Conservation (phyloP, 2,329 filamentous ascomycete species). For the Penicillium concentricum region DNA sequence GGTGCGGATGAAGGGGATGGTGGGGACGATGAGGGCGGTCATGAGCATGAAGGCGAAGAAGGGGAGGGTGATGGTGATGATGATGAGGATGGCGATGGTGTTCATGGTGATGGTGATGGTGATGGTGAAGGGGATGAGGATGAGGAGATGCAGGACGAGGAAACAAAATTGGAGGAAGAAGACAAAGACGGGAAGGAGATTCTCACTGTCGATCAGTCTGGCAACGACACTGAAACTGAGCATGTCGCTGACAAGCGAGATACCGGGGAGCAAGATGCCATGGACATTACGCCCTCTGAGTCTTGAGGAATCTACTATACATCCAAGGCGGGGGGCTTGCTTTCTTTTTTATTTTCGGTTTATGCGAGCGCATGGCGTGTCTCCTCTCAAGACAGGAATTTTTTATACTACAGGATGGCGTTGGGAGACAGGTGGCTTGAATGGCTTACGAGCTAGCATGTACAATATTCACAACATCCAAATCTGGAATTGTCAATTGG, state of each 20-base stretch:
- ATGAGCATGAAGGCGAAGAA: slow-evolving; percentile 14
- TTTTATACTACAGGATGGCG: neutral
- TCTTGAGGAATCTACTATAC: neutral
- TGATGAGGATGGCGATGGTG: slow-evolving; percentile 19
- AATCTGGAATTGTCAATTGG: slow-evolving; percentile 1
- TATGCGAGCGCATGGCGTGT: neutral
- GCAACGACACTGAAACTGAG: slow-evolving; percentile 11
- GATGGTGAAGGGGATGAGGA: slow-evolving; percentile 16
- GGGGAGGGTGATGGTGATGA: slow-evolving; percentile 13
- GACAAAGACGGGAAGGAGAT: neutral
- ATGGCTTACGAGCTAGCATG: slow-evolving; percentile 6
- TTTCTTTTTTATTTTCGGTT: neutral
- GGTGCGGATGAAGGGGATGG: slow-evolving; percentile 16
- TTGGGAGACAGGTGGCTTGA: neutral
- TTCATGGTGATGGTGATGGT: slow-evolving; percentile 18
- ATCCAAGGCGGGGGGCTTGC: neutral
- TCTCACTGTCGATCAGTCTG: neutral
- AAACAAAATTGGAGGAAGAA: slow-evolving; percentile 9
- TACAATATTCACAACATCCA: slow-evolving; percentile 8
- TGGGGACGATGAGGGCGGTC: slow-evolving; percentile 17
- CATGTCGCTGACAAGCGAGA: slow-evolving; percentile 6
- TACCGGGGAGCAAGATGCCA: slow-evolving; percentile 9
- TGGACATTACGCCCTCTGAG: slow-evolving; percentile 16
- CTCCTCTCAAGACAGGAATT: neutral
- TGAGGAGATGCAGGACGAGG: slow-evolving; percentile 20